Base-by-base conservation (phyloP, 2,329 filamentous ascomycete genomes). In the Alternaria alternata region DNA sequence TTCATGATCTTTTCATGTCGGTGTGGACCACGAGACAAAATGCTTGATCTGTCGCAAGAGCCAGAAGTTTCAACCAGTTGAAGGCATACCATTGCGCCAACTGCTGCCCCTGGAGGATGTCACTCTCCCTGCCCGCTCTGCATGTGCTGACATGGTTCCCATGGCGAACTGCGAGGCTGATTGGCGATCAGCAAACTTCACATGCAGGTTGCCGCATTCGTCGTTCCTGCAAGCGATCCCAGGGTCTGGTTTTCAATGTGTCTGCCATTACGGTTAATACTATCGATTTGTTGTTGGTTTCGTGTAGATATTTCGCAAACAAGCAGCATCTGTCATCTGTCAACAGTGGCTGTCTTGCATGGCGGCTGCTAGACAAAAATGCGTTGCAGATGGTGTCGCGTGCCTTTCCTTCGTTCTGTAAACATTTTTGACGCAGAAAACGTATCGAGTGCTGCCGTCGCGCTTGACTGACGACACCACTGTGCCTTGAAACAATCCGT, bases 391-490 rank as follows among this genome's bases (percentile, higher is more conserved):
- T 49, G 38, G 41, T 62, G 64, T 66, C 55, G 57, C 47, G 62
- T 57, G 62, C 55, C 42, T 47, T 43, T 44, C 34, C 54, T 28
- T 55, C 54, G 20, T 53, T 48, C 57, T 57, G 63, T 59, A 67
- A 71, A 69, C 69, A 66, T 53, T 32, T 61, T 49, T 73, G 69
- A 71, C 46, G 68, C 70, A 56, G 49, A 20, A 30, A 48, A 30
- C 54, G 70, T 73, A 53, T 71, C 68, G 64, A 44, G 49, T 54
- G 53, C 44, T 46, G 24, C 30, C 36, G 30, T 22, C 24, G 14
- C 14, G 43, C 44, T 42, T 20, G 36, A 44, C 43, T 48, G 39
- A 54, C 32, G 54, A 55, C 49, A 58, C 57, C 38, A 42, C 54
- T 51, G 57, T 60, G 60, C 44, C 55, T 57, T 53, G 57, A 64